Evolutionary conservation across 306 rosid genomes (phyloP).

Genomic region (Rubus parviflorus): DNA sequence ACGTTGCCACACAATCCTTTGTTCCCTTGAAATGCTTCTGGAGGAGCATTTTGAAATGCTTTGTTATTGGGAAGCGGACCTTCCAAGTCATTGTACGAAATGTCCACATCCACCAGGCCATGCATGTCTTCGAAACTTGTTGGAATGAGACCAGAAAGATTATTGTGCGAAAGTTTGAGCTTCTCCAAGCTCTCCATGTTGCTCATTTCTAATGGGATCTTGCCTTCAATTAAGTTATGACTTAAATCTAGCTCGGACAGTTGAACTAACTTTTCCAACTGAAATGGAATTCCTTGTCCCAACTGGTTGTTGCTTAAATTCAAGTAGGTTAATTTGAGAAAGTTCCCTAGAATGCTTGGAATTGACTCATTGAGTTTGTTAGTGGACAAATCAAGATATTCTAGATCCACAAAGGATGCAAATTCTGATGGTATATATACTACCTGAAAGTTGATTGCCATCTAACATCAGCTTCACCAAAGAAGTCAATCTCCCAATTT

Average conservation of each 20-base stretch:
- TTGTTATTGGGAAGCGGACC: slow-evolving; percentile 4
- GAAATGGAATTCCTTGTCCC: background rate
- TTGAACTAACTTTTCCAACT: background rate
- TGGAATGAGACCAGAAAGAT: background rate
- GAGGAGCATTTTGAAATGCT: background rate
- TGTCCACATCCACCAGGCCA: background rate
- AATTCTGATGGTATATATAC: slow-evolving; percentile 15
- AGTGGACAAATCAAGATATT: slow-evolving; percentile 19
- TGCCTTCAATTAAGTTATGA: background rate
- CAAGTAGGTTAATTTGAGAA: background rate
- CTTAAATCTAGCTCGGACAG: background rate
- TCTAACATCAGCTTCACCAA: background rate
- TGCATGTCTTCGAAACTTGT: background rate
- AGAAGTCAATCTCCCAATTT: slow-evolving; percentile 1
- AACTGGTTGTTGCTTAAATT: background rate
- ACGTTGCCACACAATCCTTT: slow-evolving; percentile 1
- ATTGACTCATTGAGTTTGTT: slow-evolving; percentile 27
- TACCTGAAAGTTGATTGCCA: background rate
- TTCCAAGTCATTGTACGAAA: background rate
- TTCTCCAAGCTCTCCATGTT: background rate
- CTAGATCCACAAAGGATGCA: slow-evolving; percentile 2
- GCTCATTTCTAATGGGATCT: background rate
- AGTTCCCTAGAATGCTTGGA: slow-evolving; percentile 21
- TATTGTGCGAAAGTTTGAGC: background rate
- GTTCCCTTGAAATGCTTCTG: background rate